These are phyloP conservation scores for Lachnellula willkommii DNA, from an alignment of 2,329 filamentous ascomycete species.

Conservation along the genomic window DNA sequence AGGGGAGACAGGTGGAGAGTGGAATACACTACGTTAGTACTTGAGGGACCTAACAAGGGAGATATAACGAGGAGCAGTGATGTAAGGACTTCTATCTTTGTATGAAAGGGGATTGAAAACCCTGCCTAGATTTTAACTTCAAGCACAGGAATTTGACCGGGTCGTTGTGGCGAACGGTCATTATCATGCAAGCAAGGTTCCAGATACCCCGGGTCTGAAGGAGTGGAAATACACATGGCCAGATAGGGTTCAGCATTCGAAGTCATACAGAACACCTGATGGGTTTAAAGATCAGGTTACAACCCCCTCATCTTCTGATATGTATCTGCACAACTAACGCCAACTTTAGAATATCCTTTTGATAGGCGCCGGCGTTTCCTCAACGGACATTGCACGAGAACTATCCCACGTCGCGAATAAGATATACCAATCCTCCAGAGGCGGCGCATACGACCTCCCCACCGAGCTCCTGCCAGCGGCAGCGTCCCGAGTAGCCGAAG, in stretches of 20 bases:
- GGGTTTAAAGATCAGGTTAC: constrained; percentile 46
- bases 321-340: background rate
- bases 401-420: constrained; percentile 19
- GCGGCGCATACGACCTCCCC: constrained; percentile 22
- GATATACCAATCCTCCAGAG: constrained; percentile 25
- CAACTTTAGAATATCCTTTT: constrained; percentile 43
- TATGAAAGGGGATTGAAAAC: background rate
- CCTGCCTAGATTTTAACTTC: background rate
- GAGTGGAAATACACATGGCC: constrained; percentile 52
- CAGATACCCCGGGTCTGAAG: constrained; percentile 52
- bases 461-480: constrained; percentile 16
- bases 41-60: constrained; percentile 4
- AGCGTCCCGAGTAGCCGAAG: constrained; percentile 16
- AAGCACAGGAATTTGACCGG: constrained; percentile 48
- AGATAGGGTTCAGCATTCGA: constrained; percentile 58
- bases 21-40: constrained; percentile 10
- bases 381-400: constrained; percentile 33
- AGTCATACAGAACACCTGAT: constrained; percentile 61
- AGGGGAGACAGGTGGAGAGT: constrained; percentile 19
- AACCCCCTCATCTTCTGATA: background rate
- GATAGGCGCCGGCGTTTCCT: constrained; percentile 51
- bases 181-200: constrained; percentile 58
- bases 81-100: constrained; percentile 2
- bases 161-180: constrained; percentile 63
- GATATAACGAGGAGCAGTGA: constrained; percentile 4